Evolutionary conservation across 495 filamentous ascomycete species (phyloP).

Genomic region (Lophiostoma macrostomum): DNA sequence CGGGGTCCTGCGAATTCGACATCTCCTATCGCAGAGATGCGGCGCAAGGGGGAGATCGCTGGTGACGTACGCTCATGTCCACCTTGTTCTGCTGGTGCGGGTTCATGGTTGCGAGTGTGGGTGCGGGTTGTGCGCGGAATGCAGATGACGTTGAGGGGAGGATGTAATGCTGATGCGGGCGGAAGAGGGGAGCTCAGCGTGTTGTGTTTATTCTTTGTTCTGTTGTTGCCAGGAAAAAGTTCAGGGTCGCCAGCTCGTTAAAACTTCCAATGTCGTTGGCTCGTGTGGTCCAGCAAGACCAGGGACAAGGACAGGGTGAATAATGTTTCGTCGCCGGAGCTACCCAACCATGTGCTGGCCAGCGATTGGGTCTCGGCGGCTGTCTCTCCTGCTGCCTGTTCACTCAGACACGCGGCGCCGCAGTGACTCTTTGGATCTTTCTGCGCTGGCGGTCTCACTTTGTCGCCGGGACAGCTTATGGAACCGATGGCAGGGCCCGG

Average conservation of each 20-base stretch:
- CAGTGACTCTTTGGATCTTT: constrained; percentile 10
- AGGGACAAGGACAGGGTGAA: constrained; percentile 30
- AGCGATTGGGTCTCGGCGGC: constrained; percentile 19
- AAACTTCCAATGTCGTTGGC: constrained; percentile 21
- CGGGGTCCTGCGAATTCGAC: background rate
- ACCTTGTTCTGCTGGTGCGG: constrained; percentile 96
- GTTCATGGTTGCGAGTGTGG: constrained; percentile 63
- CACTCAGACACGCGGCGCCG: constrained; percentile 3
- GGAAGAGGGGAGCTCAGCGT: background rate
- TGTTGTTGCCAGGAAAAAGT: constrained; percentile 13
- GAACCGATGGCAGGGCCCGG: background rate
- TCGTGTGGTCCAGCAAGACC: constrained; percentile 10
- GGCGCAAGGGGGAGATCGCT: constrained; percentile 4
- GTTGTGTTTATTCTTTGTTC: constrained; percentile 32
- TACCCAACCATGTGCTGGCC: constrained; percentile 3
- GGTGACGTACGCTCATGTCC: constrained; percentile 77
- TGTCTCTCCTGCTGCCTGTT: constrained; percentile 14
- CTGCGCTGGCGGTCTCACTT: background rate
- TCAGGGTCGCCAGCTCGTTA: constrained; percentile 13
- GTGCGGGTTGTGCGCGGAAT: constrained; percentile 6
- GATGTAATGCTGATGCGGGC: background rate
- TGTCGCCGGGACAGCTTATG: background rate
- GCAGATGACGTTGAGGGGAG: constrained; percentile 9
- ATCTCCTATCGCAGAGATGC: background rate
- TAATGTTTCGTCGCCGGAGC: constrained; percentile 28